These are phyloP conservation scores for Boletus barrowsii DNA, from an alignment of 768 basidiomycete genomes.

Conservation along the genomic window DNA sequence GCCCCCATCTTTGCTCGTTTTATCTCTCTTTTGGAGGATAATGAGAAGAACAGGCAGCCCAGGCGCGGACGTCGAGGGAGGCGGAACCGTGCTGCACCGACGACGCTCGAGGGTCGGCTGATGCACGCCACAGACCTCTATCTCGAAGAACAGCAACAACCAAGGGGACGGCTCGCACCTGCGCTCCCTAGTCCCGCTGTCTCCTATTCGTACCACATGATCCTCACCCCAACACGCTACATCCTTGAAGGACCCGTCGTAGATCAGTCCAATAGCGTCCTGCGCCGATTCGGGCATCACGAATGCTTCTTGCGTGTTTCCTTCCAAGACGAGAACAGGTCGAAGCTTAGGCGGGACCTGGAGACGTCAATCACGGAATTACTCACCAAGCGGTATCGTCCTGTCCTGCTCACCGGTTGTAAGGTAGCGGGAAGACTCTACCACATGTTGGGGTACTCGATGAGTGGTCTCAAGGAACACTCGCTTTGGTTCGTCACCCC, in stretches of 20 bases:
- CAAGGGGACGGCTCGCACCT: constrained; percentile 23
- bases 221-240: constrained; percentile 38
- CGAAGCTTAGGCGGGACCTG: constrained; percentile 34
- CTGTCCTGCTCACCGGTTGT: constrained; percentile 33
- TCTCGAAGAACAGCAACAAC: constrained; percentile 23
- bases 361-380: constrained; percentile 31
- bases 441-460: constrained; percentile 50
- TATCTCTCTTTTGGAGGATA: constrained; percentile 19
- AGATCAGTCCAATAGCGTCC: constrained; percentile 38
- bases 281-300: constrained; percentile 36
- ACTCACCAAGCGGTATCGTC: constrained; percentile 34
- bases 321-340: constrained; percentile 46
- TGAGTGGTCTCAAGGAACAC: constrained; percentile 50
- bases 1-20: constrained; percentile 26
- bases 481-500: constrained; percentile 48
- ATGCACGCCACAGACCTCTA: constrained; percentile 16
- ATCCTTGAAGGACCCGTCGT: constrained; percentile 39
- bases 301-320: constrained; percentile 47
- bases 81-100: neutral
- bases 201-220: constrained; percentile 36
- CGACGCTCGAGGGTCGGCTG: constrained; percentile 17
- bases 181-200: constrained; percentile 17
- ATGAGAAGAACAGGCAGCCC: neutral
- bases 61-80: neutral
- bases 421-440: constrained; percentile 43